phyloP scores from a whole-genome alignment of 2,329 filamentous ascomycete species.

The Calonectria pauciramosa region DNA sequence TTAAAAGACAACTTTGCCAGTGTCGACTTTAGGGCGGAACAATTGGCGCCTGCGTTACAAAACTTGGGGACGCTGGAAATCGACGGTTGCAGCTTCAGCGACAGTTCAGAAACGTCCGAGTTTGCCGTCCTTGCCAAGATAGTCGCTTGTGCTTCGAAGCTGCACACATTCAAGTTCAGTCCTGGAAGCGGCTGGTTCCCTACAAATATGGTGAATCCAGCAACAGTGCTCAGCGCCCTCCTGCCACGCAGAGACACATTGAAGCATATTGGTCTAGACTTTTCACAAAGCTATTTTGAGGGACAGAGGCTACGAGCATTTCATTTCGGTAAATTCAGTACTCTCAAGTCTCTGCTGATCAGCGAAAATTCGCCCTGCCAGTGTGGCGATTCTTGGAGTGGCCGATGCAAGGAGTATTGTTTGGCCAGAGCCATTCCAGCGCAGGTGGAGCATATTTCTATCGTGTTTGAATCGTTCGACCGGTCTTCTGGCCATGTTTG shows the following conservation, averaged over 20 bases:
- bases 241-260: not conserved
- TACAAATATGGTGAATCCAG: not conserved
- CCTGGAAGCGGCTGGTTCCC: not conserved
- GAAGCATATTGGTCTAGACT: not conserved
- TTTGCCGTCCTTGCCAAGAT: not conserved
- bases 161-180: not conserved
- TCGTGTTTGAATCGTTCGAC: not conserved
- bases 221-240: not conserved
- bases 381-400: not conserved
- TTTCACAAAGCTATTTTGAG: not conserved
- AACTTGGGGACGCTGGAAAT: not conserved
- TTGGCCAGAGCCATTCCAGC: not conserved
- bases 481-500: not conserved
- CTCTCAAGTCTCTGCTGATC: not conserved
- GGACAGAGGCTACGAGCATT: not conserved
- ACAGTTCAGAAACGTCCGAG: not conserved
- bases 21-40: not conserved
- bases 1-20: not conserved
- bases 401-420: not conserved
- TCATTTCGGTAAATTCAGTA: not conserved
- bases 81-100: not conserved
- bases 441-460: not conserved
- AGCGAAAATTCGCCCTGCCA: not conserved
- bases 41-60: not conserved
- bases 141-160: not conserved